Base-by-base conservation (phyloP, 202 grass and related monocot genomes). In the Sporobolus alterniflorus region DNA sequence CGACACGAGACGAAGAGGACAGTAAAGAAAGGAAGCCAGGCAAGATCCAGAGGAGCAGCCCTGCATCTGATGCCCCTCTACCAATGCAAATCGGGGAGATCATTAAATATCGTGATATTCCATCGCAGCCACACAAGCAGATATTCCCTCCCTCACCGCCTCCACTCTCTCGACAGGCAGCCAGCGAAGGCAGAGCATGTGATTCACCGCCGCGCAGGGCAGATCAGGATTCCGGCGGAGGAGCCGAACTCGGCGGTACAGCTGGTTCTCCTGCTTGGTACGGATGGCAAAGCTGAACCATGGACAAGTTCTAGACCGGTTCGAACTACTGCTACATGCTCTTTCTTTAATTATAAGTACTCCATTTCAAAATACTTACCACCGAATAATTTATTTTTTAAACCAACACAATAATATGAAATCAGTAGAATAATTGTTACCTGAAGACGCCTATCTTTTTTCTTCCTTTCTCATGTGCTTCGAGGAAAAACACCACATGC, bases 71-170 rank as follows among this genome's bases (percentile, higher is more conserved):
- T 15, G 75, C 60, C 2, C 60, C 2, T 22, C 54, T 77, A 63
- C 63, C 71, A 72, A 83, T 78, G 34, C 62, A 44, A 47, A 68
- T 60, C 62, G 9, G 22, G 69, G 6, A 73, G 60, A 88, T 74
- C 22, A 64, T 56, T 73, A 34, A 67, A 73, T 57, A 34, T 39
- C 34, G 34, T 7, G 34, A 39, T 39, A 39, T 39, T 39, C 34
- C 34, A 7, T 39, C 3, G 34, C 34, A 39, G 34, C 34, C 34
- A 39, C 34, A 39, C 34, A 39, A 3, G 34, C 36, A 60, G 39
- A 59, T 76, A 84, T 69, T 57, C 52, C 16, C 0, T 47, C 52
- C 18, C 0, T 18, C 48, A 1, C 39, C 48, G 6, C 67, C 41
- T 29, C 41, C 39, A 17, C n/a, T 15, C 39, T 16, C 16, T 39